Conservation (phyloP, 2,329 filamentous ascomycete genomes). For the Calonectria hongkongensis region DNA sequence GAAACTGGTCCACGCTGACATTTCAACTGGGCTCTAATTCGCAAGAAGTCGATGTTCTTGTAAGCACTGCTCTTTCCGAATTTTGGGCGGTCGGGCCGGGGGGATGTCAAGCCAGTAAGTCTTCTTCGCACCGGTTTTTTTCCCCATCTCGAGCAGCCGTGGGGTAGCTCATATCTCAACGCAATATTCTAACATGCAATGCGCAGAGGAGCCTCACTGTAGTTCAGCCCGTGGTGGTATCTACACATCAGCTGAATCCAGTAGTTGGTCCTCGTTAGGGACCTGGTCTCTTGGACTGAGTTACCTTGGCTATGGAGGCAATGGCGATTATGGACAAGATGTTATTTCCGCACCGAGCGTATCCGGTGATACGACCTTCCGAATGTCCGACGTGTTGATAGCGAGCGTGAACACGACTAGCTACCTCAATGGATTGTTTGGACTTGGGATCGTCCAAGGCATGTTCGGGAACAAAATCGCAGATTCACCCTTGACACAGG, state of each 20-base stretch:
- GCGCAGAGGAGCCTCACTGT: constrained; percentile 71
- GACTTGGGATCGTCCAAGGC: constrained; percentile 73
- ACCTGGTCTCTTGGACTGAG: constrained; percentile 76
- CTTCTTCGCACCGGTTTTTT: background rate
- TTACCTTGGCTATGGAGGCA: constrained; percentile 75
- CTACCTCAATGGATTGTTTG: constrained; percentile 73
- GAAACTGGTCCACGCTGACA: constrained; percentile 82
- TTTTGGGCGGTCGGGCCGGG: constrained; percentile 79
- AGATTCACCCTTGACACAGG: constrained; percentile 71
- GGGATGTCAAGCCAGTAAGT: constrained; percentile 72
- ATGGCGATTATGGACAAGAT: constrained; percentile 79
- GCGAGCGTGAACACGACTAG: constrained; percentile 73
- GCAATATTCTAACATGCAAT: constrained; percentile 19
- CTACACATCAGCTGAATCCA: constrained; percentile 73
- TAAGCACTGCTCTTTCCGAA: constrained; percentile 82
- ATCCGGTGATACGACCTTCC: constrained; percentile 60
- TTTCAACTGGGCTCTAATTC: constrained; percentile 68
- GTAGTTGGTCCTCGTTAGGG: constrained; percentile 75
- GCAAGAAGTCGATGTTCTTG: constrained; percentile 63
- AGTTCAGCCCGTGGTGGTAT: constrained; percentile 74
- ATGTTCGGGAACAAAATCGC: constrained; percentile 70
- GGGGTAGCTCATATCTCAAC: background rate
- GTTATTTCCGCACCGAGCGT: constrained; percentile 65
- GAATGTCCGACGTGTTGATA: constrained; percentile 68
- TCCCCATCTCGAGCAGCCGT: background rate